Base-by-base conservation (phyloP, 2,329 filamentous ascomycete genomes). In the Diplodia corticola region DNA sequence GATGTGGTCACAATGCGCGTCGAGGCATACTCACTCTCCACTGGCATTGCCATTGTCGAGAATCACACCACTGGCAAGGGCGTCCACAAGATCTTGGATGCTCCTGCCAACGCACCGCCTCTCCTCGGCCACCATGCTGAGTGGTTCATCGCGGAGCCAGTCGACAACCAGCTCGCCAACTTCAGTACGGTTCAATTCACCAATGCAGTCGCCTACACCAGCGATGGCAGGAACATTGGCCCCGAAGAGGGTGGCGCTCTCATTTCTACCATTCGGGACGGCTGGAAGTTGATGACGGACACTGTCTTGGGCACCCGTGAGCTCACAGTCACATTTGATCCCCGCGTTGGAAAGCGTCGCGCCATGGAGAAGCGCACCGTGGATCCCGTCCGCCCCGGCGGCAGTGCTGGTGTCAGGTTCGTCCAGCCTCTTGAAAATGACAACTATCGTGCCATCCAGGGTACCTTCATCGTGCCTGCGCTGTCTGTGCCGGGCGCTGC, bases 11-110 rank as follows among this genome's bases (percentile, higher is more conserved):
- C 71, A 30, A 71, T 81, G 69, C 79, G 71, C 66, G 80, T 76
- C 68, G 74, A 51, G 35, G 33, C 77, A 5, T 80, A 72, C 2
- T 81, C 78, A 24, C 80, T 73, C 13, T 80, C 76, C 26, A 70
- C 75, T 55, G 84, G 84, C 35, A 77, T 77, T 3, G 81, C 81
- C n/a, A 77, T 75, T 33, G 77, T 86, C 60, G 77, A 84, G 69
- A 88, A 88, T 74, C 70, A 80, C 68, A 81, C 78, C 10, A 86
- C 80, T 2, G 85, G 85, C 51, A 73, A 84, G 71, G 80, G 71
- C 4, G 85, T 84, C 30, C 80, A 79, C 17, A 82, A 88, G 75
- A 80, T 77, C 4, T 82, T 88, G 73, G 77, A 71, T 2, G 30
- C 64, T 3, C 64, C 54, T 57, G 13, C 57, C 4, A 30, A 30